phyloP scores from a whole-genome alignment of 495 filamentous ascomycete genomes.

The Penicillium angulare region DNA sequence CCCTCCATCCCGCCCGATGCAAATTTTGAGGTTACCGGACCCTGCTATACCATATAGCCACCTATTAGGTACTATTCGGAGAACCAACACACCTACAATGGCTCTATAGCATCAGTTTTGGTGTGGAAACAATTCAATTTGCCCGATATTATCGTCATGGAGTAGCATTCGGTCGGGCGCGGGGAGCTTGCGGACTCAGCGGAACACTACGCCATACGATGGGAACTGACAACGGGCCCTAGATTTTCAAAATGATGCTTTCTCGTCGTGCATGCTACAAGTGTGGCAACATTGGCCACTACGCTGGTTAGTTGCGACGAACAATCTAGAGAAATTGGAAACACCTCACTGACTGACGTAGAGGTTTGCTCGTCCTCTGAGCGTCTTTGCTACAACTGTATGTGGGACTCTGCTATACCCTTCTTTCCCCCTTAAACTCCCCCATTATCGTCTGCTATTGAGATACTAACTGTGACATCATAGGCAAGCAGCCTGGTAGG shows the following conservation, averaged over 20 bases:
- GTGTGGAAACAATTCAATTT: no score
- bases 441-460: no score
- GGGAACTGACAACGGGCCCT: not conserved
- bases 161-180: no score
- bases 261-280: constrained; percentile 99
- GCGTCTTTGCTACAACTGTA: constrained; percentile 99
- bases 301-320: constrained; percentile 63
- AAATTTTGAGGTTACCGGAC: not conserved
- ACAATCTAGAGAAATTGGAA: not conserved
- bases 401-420: constrained; percentile 28
- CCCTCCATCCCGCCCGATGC: constrained; percentile 10
- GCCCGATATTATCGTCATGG: no score
- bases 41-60: no score
- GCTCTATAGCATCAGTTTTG: no score
- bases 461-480: constrained; percentile 26
- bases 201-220: not conserved
- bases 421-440: constrained; percentile 5
- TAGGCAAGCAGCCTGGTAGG: constrained; percentile 84
- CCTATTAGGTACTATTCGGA: not conserved
- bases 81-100: no score
- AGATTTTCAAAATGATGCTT: constrained; percentile 79
- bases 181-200: not conserved
- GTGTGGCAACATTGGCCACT: constrained; percentile 99
- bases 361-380: constrained; percentile 97
- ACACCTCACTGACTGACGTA: constrained; percentile 25